phyloP scores from a whole-genome alignment of 176 grass and related monocot species.

The Typha latifolia region DNA sequence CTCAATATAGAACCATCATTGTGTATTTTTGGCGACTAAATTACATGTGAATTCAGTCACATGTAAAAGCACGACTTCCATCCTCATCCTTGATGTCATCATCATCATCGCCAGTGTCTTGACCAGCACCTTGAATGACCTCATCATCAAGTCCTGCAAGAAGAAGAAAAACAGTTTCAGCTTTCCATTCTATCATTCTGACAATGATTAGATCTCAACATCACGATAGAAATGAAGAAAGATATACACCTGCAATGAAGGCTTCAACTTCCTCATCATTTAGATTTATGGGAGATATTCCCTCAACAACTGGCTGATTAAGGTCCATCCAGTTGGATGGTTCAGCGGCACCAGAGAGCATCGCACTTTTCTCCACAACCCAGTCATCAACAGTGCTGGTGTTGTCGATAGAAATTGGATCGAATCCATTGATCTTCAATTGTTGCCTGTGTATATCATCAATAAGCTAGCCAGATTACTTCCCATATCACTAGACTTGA shows the following conservation, averaged over 20 bases:
- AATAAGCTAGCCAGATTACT: constrained; percentile 1
- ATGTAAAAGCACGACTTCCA: constrained; percentile 15
- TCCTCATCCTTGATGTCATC: constrained; percentile 23
- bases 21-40: too few relatives aligned
- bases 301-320: constrained; percentile 32
- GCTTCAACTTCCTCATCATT: constrained; percentile 62
- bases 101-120: constrained; percentile 35
- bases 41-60: too few relatives aligned
- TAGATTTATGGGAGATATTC: constrained; percentile 18
- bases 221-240: constrained; percentile 11
- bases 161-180: constrained; percentile 2
- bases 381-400: constrained; percentile 77
- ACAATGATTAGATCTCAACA: not conserved
- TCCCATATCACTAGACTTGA: constrained; percentile 1
- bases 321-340: constrained; percentile 65
- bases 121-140: constrained; percentile 63
- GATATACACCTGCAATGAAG: constrained; percentile 59
- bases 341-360: constrained; percentile 29
- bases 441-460: constrained; percentile 40
- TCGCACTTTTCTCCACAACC: constrained; percentile 51
- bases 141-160: constrained; percentile 65
- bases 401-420: constrained; percentile 65
- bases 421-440: constrained; percentile 43
- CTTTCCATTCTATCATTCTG: constrained; percentile 4
- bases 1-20: too few relatives aligned